A percentile compares a stretch with the other conserved stretches of the same genome.
These are phyloP conservation scores for Coniochaeta sp. DNA, from an alignment of 2,329 filamentous ascomycete species.

Conservation along the genomic window DNA sequence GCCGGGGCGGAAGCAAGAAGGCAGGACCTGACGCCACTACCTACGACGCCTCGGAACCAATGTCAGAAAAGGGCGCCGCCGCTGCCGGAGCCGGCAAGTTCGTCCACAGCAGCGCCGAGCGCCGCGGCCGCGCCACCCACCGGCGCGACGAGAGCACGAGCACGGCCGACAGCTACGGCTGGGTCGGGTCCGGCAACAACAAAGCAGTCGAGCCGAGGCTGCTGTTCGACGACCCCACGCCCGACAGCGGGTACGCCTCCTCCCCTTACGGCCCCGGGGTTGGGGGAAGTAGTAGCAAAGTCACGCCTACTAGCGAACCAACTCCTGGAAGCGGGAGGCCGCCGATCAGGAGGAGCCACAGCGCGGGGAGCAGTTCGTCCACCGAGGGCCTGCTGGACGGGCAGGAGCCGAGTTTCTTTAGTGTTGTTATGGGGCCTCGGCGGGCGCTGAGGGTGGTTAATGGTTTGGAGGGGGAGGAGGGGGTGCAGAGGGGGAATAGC, in stretches of 20 bases:
- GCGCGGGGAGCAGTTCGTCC: constrained; percentile 27
- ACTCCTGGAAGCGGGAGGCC: constrained; percentile 13
- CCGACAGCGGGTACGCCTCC: constrained; percentile 9
- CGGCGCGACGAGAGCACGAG: constrained; percentile 7
- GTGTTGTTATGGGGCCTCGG: constrained; percentile 55
- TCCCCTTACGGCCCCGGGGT: background rate
- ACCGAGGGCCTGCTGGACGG: constrained; percentile 30
- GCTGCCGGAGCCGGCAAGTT: constrained; percentile 5
- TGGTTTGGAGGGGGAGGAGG: constrained; percentile 18
- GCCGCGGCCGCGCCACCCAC: background rate
- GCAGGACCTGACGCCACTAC: constrained; percentile 8
- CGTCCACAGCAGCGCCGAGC: constrained; percentile 1
- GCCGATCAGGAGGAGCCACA: constrained; percentile 20
- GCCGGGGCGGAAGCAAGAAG: constrained; percentile 13
- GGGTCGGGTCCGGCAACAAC: constrained; percentile 17
- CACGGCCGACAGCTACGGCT: constrained; percentile 13
- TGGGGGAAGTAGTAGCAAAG: background rate
- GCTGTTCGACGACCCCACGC: constrained; percentile 14
- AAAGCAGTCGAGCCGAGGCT: constrained; percentile 11
- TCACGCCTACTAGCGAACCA: background rate
- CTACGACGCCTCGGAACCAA: background rate
- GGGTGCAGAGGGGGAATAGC: constrained; percentile 3
- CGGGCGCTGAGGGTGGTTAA: constrained; percentile 61
- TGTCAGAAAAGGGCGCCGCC: constrained; percentile 6
- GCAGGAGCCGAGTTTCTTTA: constrained; percentile 55